Evolutionary conservation across 2,329 filamentous ascomycete species (phyloP).

Genomic region (Arthrinium puccinioides): DNA sequence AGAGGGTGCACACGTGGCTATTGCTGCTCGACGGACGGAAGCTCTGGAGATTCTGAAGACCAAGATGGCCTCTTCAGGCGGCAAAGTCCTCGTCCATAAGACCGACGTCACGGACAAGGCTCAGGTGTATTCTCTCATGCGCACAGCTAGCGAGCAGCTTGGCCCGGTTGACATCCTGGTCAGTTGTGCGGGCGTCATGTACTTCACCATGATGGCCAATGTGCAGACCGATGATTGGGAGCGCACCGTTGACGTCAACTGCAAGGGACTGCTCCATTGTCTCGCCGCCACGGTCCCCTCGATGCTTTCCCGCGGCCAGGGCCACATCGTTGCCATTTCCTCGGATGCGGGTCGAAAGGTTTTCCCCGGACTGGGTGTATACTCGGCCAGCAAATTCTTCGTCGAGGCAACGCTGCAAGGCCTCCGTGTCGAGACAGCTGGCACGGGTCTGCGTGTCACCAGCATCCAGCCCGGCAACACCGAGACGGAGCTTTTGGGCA

Average conservation of each 20-base stretch:
- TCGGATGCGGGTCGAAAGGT: constrained; percentile 77
- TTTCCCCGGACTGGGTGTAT: constrained; percentile 74
- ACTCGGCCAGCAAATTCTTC: constrained; percentile 80
- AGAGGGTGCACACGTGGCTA: constrained; percentile 64
- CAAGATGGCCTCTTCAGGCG: constrained; percentile 46
- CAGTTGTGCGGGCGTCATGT: constrained; percentile 78
- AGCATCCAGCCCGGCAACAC: constrained; percentile 72
- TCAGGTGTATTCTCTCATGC: constrained; percentile 61
- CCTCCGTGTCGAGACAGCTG: constrained; percentile 68
- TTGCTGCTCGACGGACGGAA: constrained; percentile 64
- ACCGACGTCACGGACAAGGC: constrained; percentile 65
- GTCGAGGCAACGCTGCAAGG: constrained; percentile 75
- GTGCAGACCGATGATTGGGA: constrained; percentile 69
- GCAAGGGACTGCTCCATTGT: constrained; percentile 72
- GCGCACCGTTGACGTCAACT: constrained; percentile 77
- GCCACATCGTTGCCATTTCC: constrained; percentile 75
- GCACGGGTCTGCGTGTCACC: constrained; percentile 65
- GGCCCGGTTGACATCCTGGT: constrained; percentile 74
- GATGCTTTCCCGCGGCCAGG: constrained; percentile 62
- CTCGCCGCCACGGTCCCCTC: constrained; percentile 61
- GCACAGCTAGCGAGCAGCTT: constrained; percentile 50
- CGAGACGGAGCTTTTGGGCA: constrained; percentile 62
- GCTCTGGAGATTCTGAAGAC: constrained; percentile 61
- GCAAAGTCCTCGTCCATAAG: constrained; percentile 59
- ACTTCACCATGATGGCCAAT: constrained; percentile 83